Evolutionary conservation across 1,139 yeast species (phyloP).

Genomic region (Pichia sp.): DNA sequence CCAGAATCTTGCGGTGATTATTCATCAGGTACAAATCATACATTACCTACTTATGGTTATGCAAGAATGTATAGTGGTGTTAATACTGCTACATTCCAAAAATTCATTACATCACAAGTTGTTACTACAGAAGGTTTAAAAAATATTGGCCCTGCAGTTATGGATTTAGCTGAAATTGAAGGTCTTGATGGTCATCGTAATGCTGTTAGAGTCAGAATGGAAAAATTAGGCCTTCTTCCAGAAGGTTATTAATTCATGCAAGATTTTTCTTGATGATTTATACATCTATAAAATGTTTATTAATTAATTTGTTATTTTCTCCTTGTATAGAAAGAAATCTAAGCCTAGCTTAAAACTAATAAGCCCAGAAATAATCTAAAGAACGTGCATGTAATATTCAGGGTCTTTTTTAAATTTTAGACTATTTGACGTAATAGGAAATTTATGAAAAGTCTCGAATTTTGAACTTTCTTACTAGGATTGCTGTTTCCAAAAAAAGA

Average conservation of each 20-base stretch:
- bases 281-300: too few relatives aligned
- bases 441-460: too few relatives aligned
- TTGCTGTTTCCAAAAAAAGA: too few relatives aligned
- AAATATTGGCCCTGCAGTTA: conserved; percentile 90
- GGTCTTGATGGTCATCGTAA: conserved; percentile 96
- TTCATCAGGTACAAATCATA: conserved; percentile 95
- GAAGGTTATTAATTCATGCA: conserved; percentile 17
- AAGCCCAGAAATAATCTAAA: background rate
- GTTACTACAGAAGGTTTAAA: conserved; percentile 78
- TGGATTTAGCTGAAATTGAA: conserved; percentile 94
- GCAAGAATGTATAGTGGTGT: conserved; percentile 98
- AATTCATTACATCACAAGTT: conserved; percentile 89
- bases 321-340: too few relatives aligned
- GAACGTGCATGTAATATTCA: too few relatives aligned
- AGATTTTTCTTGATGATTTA: too few relatives aligned
- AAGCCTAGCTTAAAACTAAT: too few relatives aligned
- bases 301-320: too few relatives aligned
- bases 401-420: too few relatives aligned
- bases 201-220: conserved; percentile 92
- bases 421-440: too few relatives aligned
- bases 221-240: conserved; percentile 48
- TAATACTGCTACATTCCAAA: conserved; percentile 91
- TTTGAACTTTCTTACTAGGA: too few relatives aligned
- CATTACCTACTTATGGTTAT: conserved; percentile 96
- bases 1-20: conserved; percentile 99